Evolutionary conservation across 768 basidiomycete genomes (phyloP), one percentile per base, ranked within the genome.

Genomic region (Lyophyllum semitale): DNA sequence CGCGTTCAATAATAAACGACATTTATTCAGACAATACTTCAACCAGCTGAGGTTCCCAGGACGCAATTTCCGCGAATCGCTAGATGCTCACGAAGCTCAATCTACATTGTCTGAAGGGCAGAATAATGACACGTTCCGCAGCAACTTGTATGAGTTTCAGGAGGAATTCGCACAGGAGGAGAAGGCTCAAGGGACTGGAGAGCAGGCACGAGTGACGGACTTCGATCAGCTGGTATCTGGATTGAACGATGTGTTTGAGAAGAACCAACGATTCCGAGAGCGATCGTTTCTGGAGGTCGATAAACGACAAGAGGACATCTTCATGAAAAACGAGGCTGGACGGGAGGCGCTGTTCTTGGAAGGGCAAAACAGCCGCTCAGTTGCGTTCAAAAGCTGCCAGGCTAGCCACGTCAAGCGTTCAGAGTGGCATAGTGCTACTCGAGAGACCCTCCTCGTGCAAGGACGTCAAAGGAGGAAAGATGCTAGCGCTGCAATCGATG

Each of bases 91-190:
- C 22, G 17, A 35, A n/a, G 17, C 22, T 8, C 35, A 17, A 12
- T 49, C 48, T n/a, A 40, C 46, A 32, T 20, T n/a, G 4, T 41
- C 47, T 35, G 53, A 54, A 35, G 40, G 11, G 12, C 38, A 35
- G 4, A 47, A 29, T 1, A 26, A 54, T 6, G 40, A 42, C 8
- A 42, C 37, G 7, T 54, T 54, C 27, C 38, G 33, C 15, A 26
- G 6, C 3, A 54, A 47, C 18, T 27, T 49, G 8, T n/a, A 43
- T 15, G 40, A 54, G 9, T 49, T 42, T 8, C 47, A 43, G 40
- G 15, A 42, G 15, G 40, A 48, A 20, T 54, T 48, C 18, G 18
- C 40, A n/a, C 22, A 54, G 8, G 53, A 54, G 22, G 53, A 54
- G 46, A 40, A 8, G 12, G 5, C 12, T 17, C 53, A 54, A 26